phyloP scores from a whole-genome alignment of 495 filamentous ascomycete species.

The Poronia punctata region DNA sequence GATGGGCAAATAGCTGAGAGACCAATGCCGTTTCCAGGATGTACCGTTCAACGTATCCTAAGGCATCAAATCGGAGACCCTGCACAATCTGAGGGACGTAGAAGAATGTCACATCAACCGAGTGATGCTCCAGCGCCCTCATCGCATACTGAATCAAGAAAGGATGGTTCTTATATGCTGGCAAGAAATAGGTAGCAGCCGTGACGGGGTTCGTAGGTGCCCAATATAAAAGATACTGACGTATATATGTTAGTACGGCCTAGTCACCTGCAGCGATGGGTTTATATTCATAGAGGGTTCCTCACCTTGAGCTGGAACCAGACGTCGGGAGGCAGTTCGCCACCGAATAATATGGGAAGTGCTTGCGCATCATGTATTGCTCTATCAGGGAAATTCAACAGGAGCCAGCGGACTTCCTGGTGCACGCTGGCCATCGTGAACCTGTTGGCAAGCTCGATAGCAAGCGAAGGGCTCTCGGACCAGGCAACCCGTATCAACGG shows the following conservation, averaged over 20 bases:
- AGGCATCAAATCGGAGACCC: constrained; percentile 84
- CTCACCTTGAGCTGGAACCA: constrained; percentile 75
- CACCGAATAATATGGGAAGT: constrained; percentile 72
- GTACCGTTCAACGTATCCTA: constrained; percentile 94
- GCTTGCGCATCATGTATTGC: constrained; percentile 72
- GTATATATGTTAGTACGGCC: constrained; percentile 31
- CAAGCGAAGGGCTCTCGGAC: constrained; percentile 72
- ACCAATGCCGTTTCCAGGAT: constrained; percentile 93
- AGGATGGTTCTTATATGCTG: constrained; percentile 87
- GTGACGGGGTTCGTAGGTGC: constrained; percentile 87
- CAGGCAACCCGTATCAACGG: constrained; percentile 74
- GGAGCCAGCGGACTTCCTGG: constrained; percentile 66
- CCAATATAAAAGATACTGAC: constrained; percentile 91
- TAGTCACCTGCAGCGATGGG: too few relatives aligned
- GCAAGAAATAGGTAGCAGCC: constrained; percentile 86
- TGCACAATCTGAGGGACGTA: constrained; percentile 98
- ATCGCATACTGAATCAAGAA: constrained; percentile 97
- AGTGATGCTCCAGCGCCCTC: constrained; percentile 86
- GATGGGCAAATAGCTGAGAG: constrained; percentile 94
- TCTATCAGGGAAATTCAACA: constrained; percentile 77
- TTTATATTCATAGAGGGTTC: neutral
- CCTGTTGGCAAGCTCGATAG: constrained; percentile 70
- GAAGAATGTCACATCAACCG: constrained; percentile 95
- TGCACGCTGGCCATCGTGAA: constrained; percentile 69
- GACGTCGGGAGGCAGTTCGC: constrained; percentile 68